phyloP scores from a whole-genome alignment of 768 basidiomycete genomes.

The Psilocybe sp. region DNA sequence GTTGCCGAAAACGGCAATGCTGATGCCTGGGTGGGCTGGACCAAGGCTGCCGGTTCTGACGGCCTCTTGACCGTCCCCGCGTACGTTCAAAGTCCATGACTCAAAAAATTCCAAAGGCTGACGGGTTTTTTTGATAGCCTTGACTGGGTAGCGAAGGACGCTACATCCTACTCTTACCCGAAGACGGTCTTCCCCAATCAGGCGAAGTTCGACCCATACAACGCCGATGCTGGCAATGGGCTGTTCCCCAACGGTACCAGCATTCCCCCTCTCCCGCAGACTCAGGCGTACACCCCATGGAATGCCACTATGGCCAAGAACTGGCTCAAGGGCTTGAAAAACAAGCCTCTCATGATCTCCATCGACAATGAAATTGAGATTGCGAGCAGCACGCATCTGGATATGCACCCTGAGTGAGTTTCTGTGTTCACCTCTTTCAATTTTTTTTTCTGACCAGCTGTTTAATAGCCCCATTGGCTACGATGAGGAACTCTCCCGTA shows the following conservation, averaged over 20 bases:
- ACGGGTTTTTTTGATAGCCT: conserved; percentile 27
- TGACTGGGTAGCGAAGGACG: conserved; percentile 57
- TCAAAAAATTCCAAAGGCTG: background rate
- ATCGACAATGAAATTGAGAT: conserved; percentile 62
- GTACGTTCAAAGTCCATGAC: conserved; percentile 26
- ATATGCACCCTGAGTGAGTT: conserved; percentile 50
- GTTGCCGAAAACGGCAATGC: conserved; percentile 34
- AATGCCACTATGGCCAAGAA: conserved; percentile 39
- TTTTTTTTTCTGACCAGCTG: background rate
- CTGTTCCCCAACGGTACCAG: conserved; percentile 45
- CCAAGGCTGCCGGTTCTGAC: conserved; percentile 40
- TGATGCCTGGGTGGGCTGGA: conserved; percentile 50
- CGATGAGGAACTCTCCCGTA: conserved; percentile 48
- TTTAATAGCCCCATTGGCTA: conserved; percentile 38
- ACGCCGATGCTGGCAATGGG: conserved; percentile 46
- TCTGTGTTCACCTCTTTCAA: background rate
- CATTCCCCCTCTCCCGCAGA: conserved; percentile 37
- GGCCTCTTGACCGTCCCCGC: conserved; percentile 47
- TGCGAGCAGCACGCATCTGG: conserved; percentile 49
- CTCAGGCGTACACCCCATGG: conserved; percentile 42
- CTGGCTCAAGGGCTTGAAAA: conserved; percentile 43
- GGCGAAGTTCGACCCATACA: conserved; percentile 42
- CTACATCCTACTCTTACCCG: conserved; percentile 51
- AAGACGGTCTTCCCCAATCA: conserved; percentile 43
- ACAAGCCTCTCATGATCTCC: conserved; percentile 47